Base-by-base conservation (phyloP, 345 rosid genomes). In the Salix koriyanagi region DNA sequence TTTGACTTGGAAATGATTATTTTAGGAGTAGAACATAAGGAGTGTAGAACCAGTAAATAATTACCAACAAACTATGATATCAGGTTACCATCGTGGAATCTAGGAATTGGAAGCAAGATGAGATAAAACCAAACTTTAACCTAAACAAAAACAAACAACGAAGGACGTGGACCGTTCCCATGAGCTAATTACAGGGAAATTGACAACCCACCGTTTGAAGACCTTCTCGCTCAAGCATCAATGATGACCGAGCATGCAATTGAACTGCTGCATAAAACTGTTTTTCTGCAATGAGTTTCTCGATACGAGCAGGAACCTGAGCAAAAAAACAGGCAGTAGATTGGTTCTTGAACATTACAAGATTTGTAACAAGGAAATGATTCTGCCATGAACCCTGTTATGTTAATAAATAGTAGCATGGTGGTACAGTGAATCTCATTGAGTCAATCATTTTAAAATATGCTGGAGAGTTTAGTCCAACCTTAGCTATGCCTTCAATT, bases 171-270 rank as follows among this genome's bases (percentile, higher is more conserved):
- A 56, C 48, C 23, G 16, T 21, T 61, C 21, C 26, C 12, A 21
- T 67, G 37, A 48, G 42, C 23, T 21, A 30, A 54, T 50, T 41
- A 16, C 23, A 69, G 18, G 65, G 70, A 72, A 30, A 26, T 64
- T 77, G 66, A 76, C 70, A 80, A 75, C 85, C 73, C 88, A 93
- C 99, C 86, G 88, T 87, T 86, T 93, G 98, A 83, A 95, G 98
- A 79, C 99, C 98, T 86, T 95, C 98, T 72, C 98, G 88, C 86
- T 95, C 98, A 76, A 95, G 99, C 99, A 95, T 93, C 84, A 91
- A 71, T 70, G 91, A 71, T 41, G 97, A 95, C 71, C 91, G 98
- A 78, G 85, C 88, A 80, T 87, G 93, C 85, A 90, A 83, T 80
- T 95, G 98, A 86, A 90, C 88, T 44, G 99, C 97, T 70, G 98